A percentile compares a stretch with the other conserved stretches of the same genome.
Conservation (phyloP, 306 rosid genomes). For the Prunus salicina region DNA sequence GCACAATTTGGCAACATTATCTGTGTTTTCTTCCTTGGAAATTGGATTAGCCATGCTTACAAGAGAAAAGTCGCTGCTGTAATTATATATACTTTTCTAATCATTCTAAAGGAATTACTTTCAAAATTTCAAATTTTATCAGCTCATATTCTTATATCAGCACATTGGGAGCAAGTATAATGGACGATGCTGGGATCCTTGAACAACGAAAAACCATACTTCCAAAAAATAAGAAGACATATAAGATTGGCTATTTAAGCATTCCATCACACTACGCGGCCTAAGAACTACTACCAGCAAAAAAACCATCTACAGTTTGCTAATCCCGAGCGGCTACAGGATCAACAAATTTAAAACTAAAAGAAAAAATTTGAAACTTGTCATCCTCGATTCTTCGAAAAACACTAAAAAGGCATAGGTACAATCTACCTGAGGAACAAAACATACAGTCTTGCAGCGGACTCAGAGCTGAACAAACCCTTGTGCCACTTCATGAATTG, state of each 20-base stretch:
- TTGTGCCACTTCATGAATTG: not conserved
- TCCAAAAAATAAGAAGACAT: not conserved
- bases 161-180: not conserved
- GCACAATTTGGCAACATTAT: not conserved
- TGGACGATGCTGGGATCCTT: not conserved
- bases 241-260: not conserved
- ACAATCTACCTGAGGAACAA: conserved; percentile 16
- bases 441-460: not conserved
- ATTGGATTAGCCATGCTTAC: too few species aligned
- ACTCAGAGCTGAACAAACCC: not conserved
- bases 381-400: conserved; percentile 21
- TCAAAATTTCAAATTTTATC: too few species aligned
- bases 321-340: conserved; percentile 1
- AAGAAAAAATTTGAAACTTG: not conserved
- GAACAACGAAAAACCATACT: not conserved
- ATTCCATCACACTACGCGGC: conserved; percentile 9
- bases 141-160: too few species aligned
- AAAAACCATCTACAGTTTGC: conserved; percentile 12
- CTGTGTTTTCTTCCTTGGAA: too few species aligned
- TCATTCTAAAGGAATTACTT: too few species aligned
- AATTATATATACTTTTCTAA: too few species aligned
- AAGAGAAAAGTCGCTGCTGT: too few species aligned
- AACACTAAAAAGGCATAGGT: conserved; percentile 17
- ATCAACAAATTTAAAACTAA: not conserved
- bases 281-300: not conserved